Conservation (phyloP, 2,329 filamentous ascomycete genomes). For the Cephalotrichum gorgonifer region DNA sequence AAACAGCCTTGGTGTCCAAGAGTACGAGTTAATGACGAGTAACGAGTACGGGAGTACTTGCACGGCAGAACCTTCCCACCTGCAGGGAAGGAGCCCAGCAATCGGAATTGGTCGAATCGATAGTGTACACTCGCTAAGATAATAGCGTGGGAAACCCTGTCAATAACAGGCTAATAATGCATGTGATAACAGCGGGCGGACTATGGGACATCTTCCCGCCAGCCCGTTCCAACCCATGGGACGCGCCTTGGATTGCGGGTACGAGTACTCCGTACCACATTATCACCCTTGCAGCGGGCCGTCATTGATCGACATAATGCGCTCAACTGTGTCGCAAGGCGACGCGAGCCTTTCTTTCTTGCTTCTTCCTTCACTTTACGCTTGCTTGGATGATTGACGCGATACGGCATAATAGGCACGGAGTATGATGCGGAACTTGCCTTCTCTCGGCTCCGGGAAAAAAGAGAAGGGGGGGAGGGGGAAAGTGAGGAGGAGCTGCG, state of each 20-base stretch:
- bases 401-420: constrained; percentile 1
- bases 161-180: neutral
- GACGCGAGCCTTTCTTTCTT: too few relatives aligned
- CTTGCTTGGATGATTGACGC: neutral
- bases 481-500: neutral
- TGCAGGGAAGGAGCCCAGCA: too few relatives aligned
- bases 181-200: neutral
- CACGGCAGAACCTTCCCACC: neutral
- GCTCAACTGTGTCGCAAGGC: neutral
- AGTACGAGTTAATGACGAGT: too few relatives aligned
- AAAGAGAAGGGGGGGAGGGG: too few relatives aligned
- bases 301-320: neutral
- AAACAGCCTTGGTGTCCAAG: neutral
- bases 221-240: too few relatives aligned
- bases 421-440: neutral
- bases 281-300: neutral
- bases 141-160: neutral
- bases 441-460: neutral
- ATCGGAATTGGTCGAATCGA: neutral
- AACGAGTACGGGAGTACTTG: too few relatives aligned
- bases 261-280: too few relatives aligned
- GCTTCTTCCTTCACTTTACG: too few relatives aligned
- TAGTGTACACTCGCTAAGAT: neutral
- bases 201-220: too few relatives aligned
- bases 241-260: too few relatives aligned